Base-by-base conservation (phyloP, 257 asterid genomes). In the Solanum appendiculatum region DNA sequence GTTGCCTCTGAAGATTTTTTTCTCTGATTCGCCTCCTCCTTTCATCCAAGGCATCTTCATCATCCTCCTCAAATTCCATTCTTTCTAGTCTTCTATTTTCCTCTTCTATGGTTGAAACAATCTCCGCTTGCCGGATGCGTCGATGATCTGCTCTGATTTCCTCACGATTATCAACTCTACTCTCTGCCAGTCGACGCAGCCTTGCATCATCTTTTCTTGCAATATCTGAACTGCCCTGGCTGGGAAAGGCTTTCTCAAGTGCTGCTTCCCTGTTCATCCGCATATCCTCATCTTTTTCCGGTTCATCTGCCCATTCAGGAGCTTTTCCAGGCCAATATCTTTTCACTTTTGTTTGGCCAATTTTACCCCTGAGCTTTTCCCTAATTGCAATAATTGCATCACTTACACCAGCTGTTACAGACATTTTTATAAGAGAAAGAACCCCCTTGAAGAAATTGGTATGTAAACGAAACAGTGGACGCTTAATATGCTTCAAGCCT, bases 261-360 rank as follows among this genome's bases (percentile, higher is more conserved):
- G 93, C 93, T 46, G 91, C 92, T 5, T 91, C 86, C 93, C 92
- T 91, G n/a, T 94, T 60, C 92, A 89, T 91, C 86, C 91, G 89
- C 85, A 95, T 90, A 83, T 94, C 98, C 27, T 93, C 97, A 72
- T 91, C 98, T 88, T 95, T 98, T 27, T 97, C 97, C 66, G 68
- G 88, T 77, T 94, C 98, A 74, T 94, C 98, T 2, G 98, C 98
- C 98, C 98, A 97, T 91, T 97, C 99, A 2, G 98, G 99, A 6
- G 97, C 98, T 90, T 95, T 95, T 11, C 98, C 99, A 1, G 99
- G 98, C 99, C 98, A 97, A 87, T 97, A 95, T 83, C 99, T 88
- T 86, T 95, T 97, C 85, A 97, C 99, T 90, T 94, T 95, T 37
- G 99, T 97, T 88, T 94, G 98, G 85, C 98, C 98, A 81, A 97